A percentile compares a stretch with the other conserved stretches of the same genome.
phyloP scores from a whole-genome alignment of 1,284 basidiomycete species.

The Fomitopsis pinicola region DNA sequence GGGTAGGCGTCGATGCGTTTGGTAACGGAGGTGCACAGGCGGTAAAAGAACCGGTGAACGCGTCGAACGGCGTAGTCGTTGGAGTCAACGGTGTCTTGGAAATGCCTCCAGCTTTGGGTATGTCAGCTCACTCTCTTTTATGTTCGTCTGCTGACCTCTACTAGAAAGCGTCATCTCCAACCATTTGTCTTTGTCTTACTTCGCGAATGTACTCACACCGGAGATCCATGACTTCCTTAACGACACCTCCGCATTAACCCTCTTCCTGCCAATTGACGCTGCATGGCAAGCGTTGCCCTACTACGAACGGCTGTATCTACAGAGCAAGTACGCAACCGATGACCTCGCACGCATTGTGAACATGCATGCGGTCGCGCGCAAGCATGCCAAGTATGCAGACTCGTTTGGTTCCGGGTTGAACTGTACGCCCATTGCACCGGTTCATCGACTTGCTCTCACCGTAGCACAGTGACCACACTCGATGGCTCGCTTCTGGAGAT shows the following conservation, averaged over 20 bases:
- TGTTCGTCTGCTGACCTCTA: constrained; percentile 8
- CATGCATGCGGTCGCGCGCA: constrained; percentile 64
- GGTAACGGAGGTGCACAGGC: constrained; percentile 66
- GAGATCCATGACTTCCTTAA: constrained; percentile 54
- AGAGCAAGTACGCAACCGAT: constrained; percentile 78
- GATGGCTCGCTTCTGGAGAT: constrained; percentile 68
- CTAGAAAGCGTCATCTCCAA: constrained; percentile 55
- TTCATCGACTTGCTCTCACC: constrained; percentile 1
- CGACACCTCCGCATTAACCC: constrained; percentile 69
- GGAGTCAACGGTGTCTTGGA: constrained; percentile 75
- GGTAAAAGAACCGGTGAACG: constrained; percentile 51
- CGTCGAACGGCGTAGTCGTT: constrained; percentile 76
- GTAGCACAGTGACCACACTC: constrained; percentile 59
- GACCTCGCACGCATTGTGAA: constrained; percentile 77
- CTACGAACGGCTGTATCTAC: constrained; percentile 79
- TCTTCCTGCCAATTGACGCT: constrained; percentile 85
- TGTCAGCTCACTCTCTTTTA: constrained; percentile 19
- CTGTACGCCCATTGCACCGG: constrained; percentile 37
- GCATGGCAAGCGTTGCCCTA: constrained; percentile 69
- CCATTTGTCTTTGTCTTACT: constrained; percentile 65
- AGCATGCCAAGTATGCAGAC: constrained; percentile 61
- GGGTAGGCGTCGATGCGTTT: constrained; percentile 69
- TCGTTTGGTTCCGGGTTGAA: constrained; percentile 50
- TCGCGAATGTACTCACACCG: constrained; percentile 60
- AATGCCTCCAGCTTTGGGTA: constrained; percentile 75